phyloP scores from a whole-genome alignment of 495 filamentous ascomycete genomes.

The Neurospora discreta region DNA sequence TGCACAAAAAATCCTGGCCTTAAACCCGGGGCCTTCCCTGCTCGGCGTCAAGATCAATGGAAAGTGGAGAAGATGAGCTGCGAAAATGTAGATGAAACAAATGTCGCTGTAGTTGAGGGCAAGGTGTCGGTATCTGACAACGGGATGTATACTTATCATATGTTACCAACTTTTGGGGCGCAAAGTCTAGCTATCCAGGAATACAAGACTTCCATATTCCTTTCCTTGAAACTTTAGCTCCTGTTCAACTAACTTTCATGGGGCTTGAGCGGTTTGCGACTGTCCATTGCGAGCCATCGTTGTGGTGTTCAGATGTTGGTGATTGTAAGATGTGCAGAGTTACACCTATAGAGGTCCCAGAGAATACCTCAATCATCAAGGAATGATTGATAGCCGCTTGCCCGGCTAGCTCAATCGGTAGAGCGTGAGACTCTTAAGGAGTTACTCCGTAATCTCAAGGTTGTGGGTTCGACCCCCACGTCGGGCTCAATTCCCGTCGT shows the following conservation, averaged over 20 bases:
- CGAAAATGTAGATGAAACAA: background rate
- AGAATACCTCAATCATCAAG: background rate
- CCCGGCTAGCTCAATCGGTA: conserved; percentile 59
- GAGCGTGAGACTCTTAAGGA: conserved; percentile 62
- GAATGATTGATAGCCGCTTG: background rate
- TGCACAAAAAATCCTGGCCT: conserved; percentile 22
- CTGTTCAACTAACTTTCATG: background rate
- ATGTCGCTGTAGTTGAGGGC: background rate
- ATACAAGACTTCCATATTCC: background rate
- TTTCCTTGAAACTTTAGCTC: background rate
- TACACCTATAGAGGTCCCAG: background rate
- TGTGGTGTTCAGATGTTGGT: background rate
- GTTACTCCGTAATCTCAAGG: background rate
- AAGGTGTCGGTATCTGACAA: background rate
- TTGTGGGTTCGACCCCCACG: background rate
- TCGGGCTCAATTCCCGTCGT: background rate
- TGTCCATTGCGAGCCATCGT: background rate
- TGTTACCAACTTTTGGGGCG: background rate
- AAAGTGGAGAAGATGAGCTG: background rate
- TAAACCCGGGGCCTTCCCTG: background rate
- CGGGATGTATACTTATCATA: background rate
- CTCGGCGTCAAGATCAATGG: background rate
- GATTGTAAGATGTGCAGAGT: too few relatives aligned
- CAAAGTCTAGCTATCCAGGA: background rate
- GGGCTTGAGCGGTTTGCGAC: background rate